A percentile compares a stretch with the other conserved stretches of the same genome.
These are phyloP conservation scores for Fusarium humuli DNA, from an alignment of 2,329 filamentous ascomycete species.

Conservation along the genomic window DNA sequence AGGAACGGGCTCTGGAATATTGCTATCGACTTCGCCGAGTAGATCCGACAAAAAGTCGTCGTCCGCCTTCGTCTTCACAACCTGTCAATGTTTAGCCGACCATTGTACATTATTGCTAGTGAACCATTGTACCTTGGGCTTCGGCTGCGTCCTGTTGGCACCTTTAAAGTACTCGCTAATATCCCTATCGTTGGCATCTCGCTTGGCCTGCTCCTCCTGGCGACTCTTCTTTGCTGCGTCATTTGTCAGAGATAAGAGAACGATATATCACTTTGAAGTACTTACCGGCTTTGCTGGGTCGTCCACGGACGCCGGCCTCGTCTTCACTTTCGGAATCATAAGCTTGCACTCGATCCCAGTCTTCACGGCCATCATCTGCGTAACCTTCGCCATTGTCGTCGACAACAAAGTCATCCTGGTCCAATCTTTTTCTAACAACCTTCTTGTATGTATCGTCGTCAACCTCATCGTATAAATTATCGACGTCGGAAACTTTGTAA, in stretches of 20 bases:
- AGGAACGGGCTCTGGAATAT: constrained; percentile 67
- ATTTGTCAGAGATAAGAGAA: neutral
- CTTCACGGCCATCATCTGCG: constrained; percentile 94
- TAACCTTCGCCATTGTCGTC: constrained; percentile 98
- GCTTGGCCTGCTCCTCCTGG: constrained; percentile 86
- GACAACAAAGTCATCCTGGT: constrained; percentile 97
- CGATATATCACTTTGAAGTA: neutral
- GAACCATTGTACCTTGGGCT: constrained; percentile 75
- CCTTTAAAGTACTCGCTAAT: constrained; percentile 97
- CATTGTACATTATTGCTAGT: neutral
- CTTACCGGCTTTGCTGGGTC: constrained; percentile 65
- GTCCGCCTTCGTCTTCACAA: constrained; percentile 84
- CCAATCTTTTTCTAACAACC: constrained; percentile 86
- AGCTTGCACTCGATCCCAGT: constrained; percentile 81
- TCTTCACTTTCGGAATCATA: constrained; percentile 80
- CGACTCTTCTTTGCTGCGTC: constrained; percentile 82
- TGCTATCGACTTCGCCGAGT: constrained; percentile 88
- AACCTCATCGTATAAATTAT: constrained; percentile 92
- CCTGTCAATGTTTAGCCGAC: constrained; percentile 59
- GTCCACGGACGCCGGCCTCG: constrained; percentile 55
- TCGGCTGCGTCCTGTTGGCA: constrained; percentile 72
- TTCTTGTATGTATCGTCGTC: constrained; percentile 98
- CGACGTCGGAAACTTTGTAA: constrained; percentile 87
- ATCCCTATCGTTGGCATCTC: constrained; percentile 87
- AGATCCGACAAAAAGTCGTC: constrained; percentile 87